Percentiles rank a stretch among this genome's conserved stretches.
Conservation (phyloP, 805 yeast species). For the Tetrapisispora namnaoensis region DNA sequence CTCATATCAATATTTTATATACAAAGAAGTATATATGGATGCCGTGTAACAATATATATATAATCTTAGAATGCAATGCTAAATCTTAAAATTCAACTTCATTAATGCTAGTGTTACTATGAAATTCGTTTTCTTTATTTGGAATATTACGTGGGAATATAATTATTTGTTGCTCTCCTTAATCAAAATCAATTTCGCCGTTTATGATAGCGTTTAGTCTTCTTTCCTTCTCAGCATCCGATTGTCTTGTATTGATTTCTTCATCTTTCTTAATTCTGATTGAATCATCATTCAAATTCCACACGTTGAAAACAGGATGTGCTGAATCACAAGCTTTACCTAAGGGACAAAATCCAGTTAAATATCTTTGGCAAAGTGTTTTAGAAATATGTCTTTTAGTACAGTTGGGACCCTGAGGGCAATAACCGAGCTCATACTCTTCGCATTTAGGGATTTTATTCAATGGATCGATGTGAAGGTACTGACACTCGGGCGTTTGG, state of each 20-base stretch:
- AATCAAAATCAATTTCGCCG: conserved; percentile 16
- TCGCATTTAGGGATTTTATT: conserved; percentile 81
- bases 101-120: neutral
- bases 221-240: conserved; percentile 28
- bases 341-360: conserved; percentile 89
- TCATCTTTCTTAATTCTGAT: conserved; percentile 28
- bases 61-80: neutral
- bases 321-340: conserved; percentile 62
- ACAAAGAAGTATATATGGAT: neutral
- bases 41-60: neutral
- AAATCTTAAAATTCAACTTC: neutral
- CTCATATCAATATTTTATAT: too few relatives aligned
- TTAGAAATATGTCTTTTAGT: conserved; percentile 69
- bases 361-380: conserved; percentile 63
- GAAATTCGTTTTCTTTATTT: neutral
- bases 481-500: conserved; percentile 89
- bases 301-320: conserved; percentile 61
- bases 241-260: conserved; percentile 27
- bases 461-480: conserved; percentile 83
- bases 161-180: too few relatives aligned
- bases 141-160: too few relatives aligned
- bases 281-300: conserved; percentile 31
- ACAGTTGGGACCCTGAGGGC: conserved; percentile 86
- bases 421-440: conserved; percentile 78
- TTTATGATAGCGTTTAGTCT: conserved; percentile 29